Base-by-base conservation (phyloP, 345 rosid genomes). In the Geranium rotundifolium region DNA sequence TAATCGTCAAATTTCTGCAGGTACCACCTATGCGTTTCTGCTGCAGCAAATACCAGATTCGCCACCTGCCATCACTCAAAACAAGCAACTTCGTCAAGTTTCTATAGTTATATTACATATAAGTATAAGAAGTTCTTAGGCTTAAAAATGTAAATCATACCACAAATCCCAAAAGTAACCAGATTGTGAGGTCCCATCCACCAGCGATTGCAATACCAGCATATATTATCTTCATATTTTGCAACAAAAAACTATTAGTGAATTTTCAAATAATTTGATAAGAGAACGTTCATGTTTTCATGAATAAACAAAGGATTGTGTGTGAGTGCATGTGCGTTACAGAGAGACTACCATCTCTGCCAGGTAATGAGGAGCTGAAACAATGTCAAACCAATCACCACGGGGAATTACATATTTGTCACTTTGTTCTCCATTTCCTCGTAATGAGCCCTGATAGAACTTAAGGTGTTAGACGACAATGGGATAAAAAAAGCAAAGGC, bases 361-460 rank as follows among this genome's bases (percentile, higher is more conserved):
- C 65, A 89, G 73, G 70, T 79, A 88, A 72, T 85, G 95, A 0
- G 96, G 92, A 20, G 73, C 73, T 49, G 98, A 89, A 58, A 87
- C 89, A n/a, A 81, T 67, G 61, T 77, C 82, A 63, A 91, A 89
- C 96, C 98, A 86, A 76, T 86, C 85, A 59, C 95, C 98, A 46
- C 46, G 63, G 10, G 92, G 96, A 29, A 84, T 72, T 55, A 76
- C 75, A 54, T 89, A 84, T 49, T 72, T 79, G 4, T 71, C 68
- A 0, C 37, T 64, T 62, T 77, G 77, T 59, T 73, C 80, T 10
- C 68, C 65, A 19, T 19, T 37, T 41, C 72, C 69, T 52, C 91
- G 66, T 1, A 91, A 67, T 0, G 89, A 79, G 63, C 95, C 97
- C 87, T 84, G 59, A 64, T 13, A 41, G 61, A 23, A n/a, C 5